Percentiles rank a stretch among this genome's conserved stretches.
Evolutionary conservation across 345 rosid species (phyloP).

Genomic region (Arabidopsis suecica): DNA sequence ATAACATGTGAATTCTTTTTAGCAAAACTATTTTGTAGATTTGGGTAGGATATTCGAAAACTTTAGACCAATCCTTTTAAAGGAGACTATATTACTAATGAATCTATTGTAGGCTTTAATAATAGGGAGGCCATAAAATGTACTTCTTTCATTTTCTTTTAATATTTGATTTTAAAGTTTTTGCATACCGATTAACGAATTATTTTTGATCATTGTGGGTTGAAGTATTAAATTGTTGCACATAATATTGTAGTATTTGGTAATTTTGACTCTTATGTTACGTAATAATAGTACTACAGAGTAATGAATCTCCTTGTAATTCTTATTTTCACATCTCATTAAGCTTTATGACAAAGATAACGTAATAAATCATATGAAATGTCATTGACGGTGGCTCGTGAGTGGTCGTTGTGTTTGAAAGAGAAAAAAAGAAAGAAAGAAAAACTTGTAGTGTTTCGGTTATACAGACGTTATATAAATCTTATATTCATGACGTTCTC

Average conservation of each 20-base stretch:
- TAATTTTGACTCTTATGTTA: neutral
- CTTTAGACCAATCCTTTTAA: neutral
- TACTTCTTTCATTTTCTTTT: too few species aligned
- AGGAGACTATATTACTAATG: neutral
- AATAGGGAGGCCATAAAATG: neutral
- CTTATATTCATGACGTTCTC: conserved; percentile 8
- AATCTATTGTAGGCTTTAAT: neutral
- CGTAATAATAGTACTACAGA: neutral
- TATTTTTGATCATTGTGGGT: too few species aligned
- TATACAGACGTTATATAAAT: neutral
- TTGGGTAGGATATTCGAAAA: neutral
- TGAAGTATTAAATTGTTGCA: too few species aligned
- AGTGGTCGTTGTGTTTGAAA: neutral
- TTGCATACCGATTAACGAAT: too few species aligned
- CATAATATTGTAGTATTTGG: too few species aligned
- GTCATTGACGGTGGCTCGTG: conserved; percentile 7
- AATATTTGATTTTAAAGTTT: too few species aligned
- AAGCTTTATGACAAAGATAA: neutral
- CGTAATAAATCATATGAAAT: neutral
- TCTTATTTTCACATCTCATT: neutral
- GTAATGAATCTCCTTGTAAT: neutral
- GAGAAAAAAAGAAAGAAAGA: neutral
- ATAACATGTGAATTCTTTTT: too few species aligned
- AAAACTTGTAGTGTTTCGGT: conserved; percentile 4
- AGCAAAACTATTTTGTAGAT: too few species aligned